Conservation (phyloP, 345 rosid genomes). For the Anastatica hierochuntica region DNA sequence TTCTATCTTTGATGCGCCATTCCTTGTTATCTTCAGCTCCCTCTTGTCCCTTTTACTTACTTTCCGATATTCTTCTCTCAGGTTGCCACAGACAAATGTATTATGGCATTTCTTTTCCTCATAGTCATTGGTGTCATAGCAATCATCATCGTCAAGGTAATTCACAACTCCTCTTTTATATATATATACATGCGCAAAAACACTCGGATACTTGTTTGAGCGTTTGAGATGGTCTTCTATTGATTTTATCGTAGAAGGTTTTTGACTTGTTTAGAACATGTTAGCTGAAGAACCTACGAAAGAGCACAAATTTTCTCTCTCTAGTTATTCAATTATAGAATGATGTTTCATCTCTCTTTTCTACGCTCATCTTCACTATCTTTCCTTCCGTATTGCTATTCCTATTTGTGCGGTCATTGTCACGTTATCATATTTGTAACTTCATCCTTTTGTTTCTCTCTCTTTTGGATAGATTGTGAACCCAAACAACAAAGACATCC, state of each 20-base stretch:
- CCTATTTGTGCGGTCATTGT: neutral
- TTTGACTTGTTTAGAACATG: neutral
- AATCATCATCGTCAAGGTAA: slow-evolving; percentile 87
- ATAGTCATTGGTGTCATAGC: slow-evolving; percentile 77
- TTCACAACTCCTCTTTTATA: neutral
- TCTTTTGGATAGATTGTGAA: slow-evolving; percentile 50
- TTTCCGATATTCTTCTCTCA: slow-evolving; percentile 23
- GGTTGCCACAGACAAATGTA: slow-evolving; percentile 96
- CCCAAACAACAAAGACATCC: slow-evolving; percentile 86
- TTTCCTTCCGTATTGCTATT: slow-evolving; percentile 6
- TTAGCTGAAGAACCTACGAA: neutral
- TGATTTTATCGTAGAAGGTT: neutral
- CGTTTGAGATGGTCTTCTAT: neutral
- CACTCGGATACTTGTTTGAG: too few species aligned
- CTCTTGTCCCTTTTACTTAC: slow-evolving; percentile 13
- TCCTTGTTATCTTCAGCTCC: neutral
- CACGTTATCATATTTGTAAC: slow-evolving; percentile 4
- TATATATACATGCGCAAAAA: too few species aligned
- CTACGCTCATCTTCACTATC: neutral
- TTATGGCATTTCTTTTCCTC: slow-evolving; percentile 72
- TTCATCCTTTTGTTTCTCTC: neutral
- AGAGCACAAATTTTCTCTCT: too few species aligned
- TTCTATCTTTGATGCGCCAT: slow-evolving; percentile 12
- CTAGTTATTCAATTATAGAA: too few species aligned
- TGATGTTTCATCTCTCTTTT: too few species aligned